Base-by-base conservation (phyloP, 148 eudicot species). In the Rhododendron griersonianum region DNA sequence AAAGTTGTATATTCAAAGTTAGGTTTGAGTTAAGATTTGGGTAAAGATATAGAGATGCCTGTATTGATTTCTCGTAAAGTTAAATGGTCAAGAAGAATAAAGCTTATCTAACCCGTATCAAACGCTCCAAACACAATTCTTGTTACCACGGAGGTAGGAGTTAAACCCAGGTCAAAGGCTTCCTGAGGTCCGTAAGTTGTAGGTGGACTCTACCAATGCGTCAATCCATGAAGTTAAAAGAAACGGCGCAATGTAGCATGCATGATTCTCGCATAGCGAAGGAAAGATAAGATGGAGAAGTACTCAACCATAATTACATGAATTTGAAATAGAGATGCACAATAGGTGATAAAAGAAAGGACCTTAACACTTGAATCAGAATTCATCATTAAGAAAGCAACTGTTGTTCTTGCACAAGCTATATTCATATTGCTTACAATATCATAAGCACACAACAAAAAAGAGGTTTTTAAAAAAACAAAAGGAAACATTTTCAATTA, bases 381-480 rank as follows among this genome's bases (percentile, higher is more conserved):
- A 13, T 78, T 8, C 53, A 78, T 78, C 81, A 47, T 44, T 13
- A 4, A 78, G 53, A 41, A 44, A 47, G 30, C 33, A 44, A 78
- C 9, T 23, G 21, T 23, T 78, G 81, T 15, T 47, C 7, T 82
- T 86, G 30, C 74, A 82, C 80, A 63, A 78, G 48, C 57, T 90
- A 88, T 88, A 85, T 89, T 87, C 87, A 91, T 85, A 85, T 65
- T 87, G 87, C 84, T 82, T 48, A 82, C 53, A 78, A 82, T 28
- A 86, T 86, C 89, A 88, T 92, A 90, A 89, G 92, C 86, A 69
- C 76, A 23, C 55, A 51, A 30, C 82, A 28, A 30, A 53, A 57
- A 82, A 81, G 67, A 33, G 50, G 83, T 76, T 61, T 23, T 65
- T 76, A 84, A 71, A 71, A 82, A 25, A 85, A 84, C 86, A 86